These are phyloP conservation scores for Euclidium syriacum DNA, from an alignment of 345 rosid genomes.

Conservation along the genomic window DNA sequence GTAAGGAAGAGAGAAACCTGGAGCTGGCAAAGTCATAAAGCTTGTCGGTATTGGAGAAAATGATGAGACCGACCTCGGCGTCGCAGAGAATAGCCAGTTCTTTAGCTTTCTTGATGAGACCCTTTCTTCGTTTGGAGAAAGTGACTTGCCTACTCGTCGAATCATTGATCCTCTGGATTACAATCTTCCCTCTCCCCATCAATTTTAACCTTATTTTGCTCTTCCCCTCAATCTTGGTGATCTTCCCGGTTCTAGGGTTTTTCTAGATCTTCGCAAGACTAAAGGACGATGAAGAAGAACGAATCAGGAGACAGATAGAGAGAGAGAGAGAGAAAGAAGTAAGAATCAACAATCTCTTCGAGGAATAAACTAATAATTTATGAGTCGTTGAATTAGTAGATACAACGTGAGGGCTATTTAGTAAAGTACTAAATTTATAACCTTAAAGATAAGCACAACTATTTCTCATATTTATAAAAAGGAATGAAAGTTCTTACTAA, in stretches of 20 bases:
- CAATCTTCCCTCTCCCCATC: conserved; percentile 83
- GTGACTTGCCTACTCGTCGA: conserved; percentile 67
- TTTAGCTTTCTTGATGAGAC: conserved; percentile 69
- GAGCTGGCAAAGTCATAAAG: conserved; percentile 68
- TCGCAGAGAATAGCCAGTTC: conserved; percentile 72
- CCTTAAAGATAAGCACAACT: neutral
- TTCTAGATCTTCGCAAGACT: conserved; percentile 17
- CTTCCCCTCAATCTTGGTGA: conserved; percentile 5
- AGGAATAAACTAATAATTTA: conserved; percentile 9
- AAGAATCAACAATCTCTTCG: conserved; percentile 17
- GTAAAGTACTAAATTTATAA: neutral
- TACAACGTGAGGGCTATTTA: conserved; percentile 8
- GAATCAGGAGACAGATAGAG: conserved; percentile 14
- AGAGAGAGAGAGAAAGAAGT: neutral
- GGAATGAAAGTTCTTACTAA: too few species aligned
- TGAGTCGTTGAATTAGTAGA: neutral
- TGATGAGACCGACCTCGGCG: conserved; percentile 60
- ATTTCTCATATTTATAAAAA: too few species aligned
- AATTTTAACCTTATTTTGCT: neutral
- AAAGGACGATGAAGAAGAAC: conserved; percentile 21
- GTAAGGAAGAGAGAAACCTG: conserved; percentile 26
- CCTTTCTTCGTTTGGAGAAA: conserved; percentile 70
- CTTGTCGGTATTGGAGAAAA: conserved; percentile 57
- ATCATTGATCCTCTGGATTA: conserved; percentile 71
- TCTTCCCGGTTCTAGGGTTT: conserved; percentile 29